Base-by-base conservation (phyloP, 108 stramenopile genomes). In the Hondaea fermentalgiana region DNA sequence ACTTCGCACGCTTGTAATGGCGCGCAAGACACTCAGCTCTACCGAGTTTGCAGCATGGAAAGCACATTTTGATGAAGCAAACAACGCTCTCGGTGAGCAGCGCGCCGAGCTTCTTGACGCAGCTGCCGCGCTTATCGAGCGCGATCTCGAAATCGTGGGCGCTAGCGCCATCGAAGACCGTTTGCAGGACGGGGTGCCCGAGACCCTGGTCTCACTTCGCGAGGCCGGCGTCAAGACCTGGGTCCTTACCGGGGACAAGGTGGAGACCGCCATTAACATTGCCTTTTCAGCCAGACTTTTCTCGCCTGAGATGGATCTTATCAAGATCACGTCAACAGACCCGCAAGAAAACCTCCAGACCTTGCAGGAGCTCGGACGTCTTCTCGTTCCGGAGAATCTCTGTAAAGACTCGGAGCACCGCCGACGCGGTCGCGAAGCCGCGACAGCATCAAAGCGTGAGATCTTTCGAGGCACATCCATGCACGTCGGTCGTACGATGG, bases 251-350 rank as follows among this genome's bases (percentile, higher is more conserved):
- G 93, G 93, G 8, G 93, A 94, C 90, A 94, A 94, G 87, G 90
- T 92, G 60, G 93, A 93, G 87, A 94, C 93, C 14, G 93, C 93
- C 28, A 93, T 94, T 60, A 93, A 94, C 72, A 94, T 94, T 45
- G 92, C 87, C 17, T 97, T 97, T 91, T 96, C 96, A 5, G 96
- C 96, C 4, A 90, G 95, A 57, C 96, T 98, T 29, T 92, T 98
- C 59, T 95, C 95, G 10, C 94, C 96, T 17, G 95, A 96, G 89
- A 98, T 98, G 98, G 94, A 95, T 23, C 44, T 98, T 53, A 97
- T 96, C 49, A 95, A 97, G 90, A 94, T 98, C 29, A 28, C 90
- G 53, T 69, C 72, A 28, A 76, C 12, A 19, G 23, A 23, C 43
- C 25, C 21, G 12, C 8, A 55, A 14, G 87, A 88, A 16, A 88